Percentiles rank a stretch among this genome's conserved stretches.
phyloP scores from a whole-genome alignment of 345 rosid species.

The Eucalyptus rudis region DNA sequence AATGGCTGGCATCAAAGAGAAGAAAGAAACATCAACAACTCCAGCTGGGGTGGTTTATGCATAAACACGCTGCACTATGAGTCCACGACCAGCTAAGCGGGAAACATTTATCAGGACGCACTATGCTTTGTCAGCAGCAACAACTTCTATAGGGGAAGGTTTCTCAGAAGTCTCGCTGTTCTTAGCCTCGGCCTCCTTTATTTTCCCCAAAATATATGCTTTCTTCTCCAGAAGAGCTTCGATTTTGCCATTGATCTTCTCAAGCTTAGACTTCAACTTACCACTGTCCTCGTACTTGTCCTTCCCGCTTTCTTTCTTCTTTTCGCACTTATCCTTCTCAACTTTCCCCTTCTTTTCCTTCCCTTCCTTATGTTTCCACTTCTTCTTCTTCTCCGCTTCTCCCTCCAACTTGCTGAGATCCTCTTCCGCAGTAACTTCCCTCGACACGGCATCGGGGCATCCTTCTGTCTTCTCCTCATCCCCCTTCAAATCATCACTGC shows the following conservation, averaged over 20 bases:
- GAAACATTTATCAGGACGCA: neutral
- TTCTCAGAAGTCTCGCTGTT: neutral
- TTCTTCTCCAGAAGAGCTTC: neutral
- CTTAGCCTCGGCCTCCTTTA: neutral
- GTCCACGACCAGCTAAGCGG: neutral
- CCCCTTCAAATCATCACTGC: neutral
- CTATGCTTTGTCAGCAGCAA: neutral
- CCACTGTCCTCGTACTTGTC: neutral
- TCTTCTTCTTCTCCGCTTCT: neutral
- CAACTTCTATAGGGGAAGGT: neutral
- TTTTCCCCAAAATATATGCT: neutral
- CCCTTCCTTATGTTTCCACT: neutral
- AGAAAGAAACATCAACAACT: neutral
- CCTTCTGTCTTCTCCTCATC: neutral
- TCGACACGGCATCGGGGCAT: neutral
- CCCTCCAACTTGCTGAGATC: neutral
- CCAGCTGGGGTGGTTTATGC: neutral
- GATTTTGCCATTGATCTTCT: neutral
- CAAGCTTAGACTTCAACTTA: neutral
- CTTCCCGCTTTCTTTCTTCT: neutral
- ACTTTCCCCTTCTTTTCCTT: neutral
- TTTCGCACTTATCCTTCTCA: neutral
- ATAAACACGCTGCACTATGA: neutral
- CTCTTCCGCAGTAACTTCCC: neutral
- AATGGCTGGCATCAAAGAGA: neutral